phyloP scores from a whole-genome alignment of 352 stramenopile species.

The Globisporangium yorkense region DNA sequence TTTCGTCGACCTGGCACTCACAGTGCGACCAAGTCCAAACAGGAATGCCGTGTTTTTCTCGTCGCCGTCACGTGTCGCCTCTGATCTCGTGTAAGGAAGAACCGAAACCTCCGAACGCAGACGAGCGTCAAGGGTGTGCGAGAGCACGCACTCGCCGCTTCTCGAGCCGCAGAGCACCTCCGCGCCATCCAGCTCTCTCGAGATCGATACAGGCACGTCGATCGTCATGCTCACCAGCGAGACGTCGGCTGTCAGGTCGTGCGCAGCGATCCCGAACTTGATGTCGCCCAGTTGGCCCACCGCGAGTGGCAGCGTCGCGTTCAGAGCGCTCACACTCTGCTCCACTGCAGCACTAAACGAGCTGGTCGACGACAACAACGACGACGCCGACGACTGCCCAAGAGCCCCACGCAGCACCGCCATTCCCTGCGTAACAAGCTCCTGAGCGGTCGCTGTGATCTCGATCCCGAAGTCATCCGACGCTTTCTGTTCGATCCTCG shows the following conservation, averaged over 20 bases:
- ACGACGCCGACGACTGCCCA: background rate
- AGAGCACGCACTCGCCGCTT: background rate
- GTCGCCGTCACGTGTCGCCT: background rate
- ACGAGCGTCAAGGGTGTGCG: background rate
- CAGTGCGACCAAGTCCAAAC: background rate
- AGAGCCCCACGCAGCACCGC: background rate
- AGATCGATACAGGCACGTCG: background rate
- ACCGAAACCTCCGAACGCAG: background rate
- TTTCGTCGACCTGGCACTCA: too few relatives aligned
- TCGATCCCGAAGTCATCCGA: background rate
- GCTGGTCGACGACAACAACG: background rate
- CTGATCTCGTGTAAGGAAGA: background rate
- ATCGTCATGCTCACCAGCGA: constrained; percentile 6
- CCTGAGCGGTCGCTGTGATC: background rate
- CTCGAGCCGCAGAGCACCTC: background rate
- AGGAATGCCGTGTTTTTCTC: background rate
- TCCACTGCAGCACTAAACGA: background rate
- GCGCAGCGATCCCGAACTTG: background rate
- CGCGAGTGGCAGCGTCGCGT: background rate
- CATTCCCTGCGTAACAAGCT: background rate
- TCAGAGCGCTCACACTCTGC: background rate
- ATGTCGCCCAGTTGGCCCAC: background rate
- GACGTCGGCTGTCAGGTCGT: constrained; percentile 3
- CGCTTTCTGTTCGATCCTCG: background rate
- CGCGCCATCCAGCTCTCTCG: background rate